Conservation (phyloP, 768 basidiomycete genomes). For the Pleurotus tuoliensis region DNA sequence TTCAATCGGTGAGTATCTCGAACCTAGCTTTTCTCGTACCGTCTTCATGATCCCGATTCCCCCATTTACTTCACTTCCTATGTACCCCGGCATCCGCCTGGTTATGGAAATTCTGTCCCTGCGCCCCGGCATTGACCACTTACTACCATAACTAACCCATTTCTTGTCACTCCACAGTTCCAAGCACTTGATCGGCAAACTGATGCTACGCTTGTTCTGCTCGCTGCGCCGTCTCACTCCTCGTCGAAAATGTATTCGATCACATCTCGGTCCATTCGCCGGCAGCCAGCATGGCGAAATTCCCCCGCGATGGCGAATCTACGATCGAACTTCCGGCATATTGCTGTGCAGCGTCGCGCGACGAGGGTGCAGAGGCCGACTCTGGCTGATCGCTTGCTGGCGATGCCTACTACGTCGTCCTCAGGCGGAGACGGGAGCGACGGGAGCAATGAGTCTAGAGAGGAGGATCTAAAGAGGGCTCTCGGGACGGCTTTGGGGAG, state of each 20-base stretch:
- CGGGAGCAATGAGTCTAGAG: slow-evolving; percentile 45
- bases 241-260: slow-evolving; percentile 55
- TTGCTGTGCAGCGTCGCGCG: slow-evolving; percentile 52
- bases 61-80: neutral
- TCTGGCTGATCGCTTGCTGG: slow-evolving; percentile 46
- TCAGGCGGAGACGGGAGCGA: slow-evolving; percentile 56
- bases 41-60: neutral
- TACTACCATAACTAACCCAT: slow-evolving; percentile 1
- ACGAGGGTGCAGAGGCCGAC: slow-evolving; percentile 40
- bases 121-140: slow-evolving; percentile 4
- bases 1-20: slow-evolving; percentile 56
- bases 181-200: slow-evolving; percentile 77
- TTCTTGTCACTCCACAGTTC: slow-evolving; percentile 43
- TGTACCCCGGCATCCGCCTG: slow-evolving; percentile 2
- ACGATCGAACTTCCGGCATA: slow-evolving; percentile 52
- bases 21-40: neutral
- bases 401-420: slow-evolving; percentile 34
- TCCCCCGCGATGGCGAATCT: slow-evolving; percentile 50
- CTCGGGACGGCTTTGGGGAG: slow-evolving; percentile 67
- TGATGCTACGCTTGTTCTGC: slow-evolving; percentile 69
- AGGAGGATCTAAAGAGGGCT: slow-evolving; percentile 65
- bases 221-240: slow-evolving; percentile 73
- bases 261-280: slow-evolving; percentile 66
- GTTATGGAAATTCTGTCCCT: slow-evolving; percentile 29
- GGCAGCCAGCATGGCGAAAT: slow-evolving; percentile 41